Base-by-base conservation (phyloP, 176 grass and related monocot species). In the Pharus latifolius region DNA sequence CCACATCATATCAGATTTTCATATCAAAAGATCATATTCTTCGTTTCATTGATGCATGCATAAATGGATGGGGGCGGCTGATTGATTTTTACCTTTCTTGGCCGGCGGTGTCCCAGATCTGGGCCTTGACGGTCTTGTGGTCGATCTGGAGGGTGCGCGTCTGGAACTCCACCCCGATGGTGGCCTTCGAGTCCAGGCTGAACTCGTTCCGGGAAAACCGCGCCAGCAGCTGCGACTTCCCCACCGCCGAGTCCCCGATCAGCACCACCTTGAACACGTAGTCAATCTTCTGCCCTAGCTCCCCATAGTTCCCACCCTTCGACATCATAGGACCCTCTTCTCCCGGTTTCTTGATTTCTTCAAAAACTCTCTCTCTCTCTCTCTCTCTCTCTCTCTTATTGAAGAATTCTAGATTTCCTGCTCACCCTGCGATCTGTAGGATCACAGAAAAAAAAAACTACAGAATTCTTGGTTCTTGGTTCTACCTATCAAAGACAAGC, bases 21-120 rank as follows among this genome's bases (percentile, higher is more conserved):
- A 29, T 50, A 66, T 54, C 17, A 65, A 47, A 55, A 48, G 17
- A 17, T 3, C 17, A 32, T 11, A 10, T 72, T 72, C 0, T 15
- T 23, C 18, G 27, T 56, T 33, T 31, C 53, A 16, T 56, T 7
- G 11, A 30, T 61, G 45, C 15, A 56, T 14, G 7, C 31, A 26
- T 15, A 1, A 14, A 38, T 4, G 4, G 19, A 33, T 15, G 7
- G 33, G 4, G 16, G 16, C 2, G 20, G 2, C 25, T 33, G 9
- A 55, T 55, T 77, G 67, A 24, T 4, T 4, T 44, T 18, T 63
- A 84, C 87, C 87, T 85, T 63, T 89, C 87, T 58, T 91, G 88
- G 3, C 88, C 88, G 1, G 88, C 84, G 72, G 88, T 91, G 76
- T 91, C 88, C 88, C 84, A 91, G 84, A 91, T 91, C 88, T 91